These are phyloP conservation scores for Dendrobium nobile DNA, from an alignment of 106 monocot species.

Conservation along the genomic window DNA sequence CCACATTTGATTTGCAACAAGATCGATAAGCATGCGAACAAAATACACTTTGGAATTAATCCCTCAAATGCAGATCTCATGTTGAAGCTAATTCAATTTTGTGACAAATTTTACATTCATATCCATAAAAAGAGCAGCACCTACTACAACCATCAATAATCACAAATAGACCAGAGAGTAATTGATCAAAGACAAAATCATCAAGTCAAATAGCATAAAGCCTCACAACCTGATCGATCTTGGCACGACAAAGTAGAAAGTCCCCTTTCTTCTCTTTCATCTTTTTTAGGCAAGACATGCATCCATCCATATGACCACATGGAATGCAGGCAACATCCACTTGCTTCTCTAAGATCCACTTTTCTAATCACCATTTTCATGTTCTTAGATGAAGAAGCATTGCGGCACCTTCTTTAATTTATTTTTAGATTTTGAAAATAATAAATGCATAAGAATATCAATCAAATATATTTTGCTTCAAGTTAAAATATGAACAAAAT, in stretches of 20 bases:
- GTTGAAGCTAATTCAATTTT: not conserved
- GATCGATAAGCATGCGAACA: no score
- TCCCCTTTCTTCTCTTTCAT: slow-evolving; percentile 69
- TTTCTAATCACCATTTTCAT: no score
- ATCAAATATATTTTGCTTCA: no score
- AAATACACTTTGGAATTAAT: no score
- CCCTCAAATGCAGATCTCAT: not conserved
- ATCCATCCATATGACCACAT: slow-evolving; percentile 91
- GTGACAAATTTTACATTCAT: not conserved
- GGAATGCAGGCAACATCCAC: slow-evolving; percentile 87
- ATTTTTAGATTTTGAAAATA: no score
- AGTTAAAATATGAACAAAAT: no score
- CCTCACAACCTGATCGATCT: slow-evolving; percentile 64
- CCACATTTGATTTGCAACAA: no score
- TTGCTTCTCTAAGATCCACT: slow-evolving; percentile 42
- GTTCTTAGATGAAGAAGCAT: no score
- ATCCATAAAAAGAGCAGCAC: not conserved
- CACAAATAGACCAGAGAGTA: not conserved
- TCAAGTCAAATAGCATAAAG: slow-evolving; percentile 58
- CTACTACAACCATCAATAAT: no score
- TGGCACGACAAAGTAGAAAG: slow-evolving; percentile 66
- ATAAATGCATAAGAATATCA: no score
- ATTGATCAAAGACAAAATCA: not conserved
- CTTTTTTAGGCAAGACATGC: slow-evolving; percentile 79
- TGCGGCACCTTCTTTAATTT: no score